Percentiles rank a stretch among this genome's conserved stretches.
Conservation (phyloP, 1,284 basidiomycete genomes). For the Volvariella surrecta region DNA sequence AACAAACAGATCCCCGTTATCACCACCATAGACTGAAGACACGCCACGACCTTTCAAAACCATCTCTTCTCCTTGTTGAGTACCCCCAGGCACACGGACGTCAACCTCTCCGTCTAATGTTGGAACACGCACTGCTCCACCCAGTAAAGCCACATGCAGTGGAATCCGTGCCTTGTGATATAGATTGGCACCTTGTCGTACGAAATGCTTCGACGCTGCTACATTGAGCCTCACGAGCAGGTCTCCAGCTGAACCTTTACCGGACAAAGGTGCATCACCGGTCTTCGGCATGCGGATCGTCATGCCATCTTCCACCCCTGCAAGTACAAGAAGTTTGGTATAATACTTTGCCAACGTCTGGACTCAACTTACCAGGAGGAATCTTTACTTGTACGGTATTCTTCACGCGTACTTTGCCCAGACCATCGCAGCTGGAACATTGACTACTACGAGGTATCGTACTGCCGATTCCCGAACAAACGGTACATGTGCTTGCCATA, state of each 20-base stretch:
- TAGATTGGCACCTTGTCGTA: constrained; percentile 87
- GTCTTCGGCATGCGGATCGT: constrained; percentile 76
- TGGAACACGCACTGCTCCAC: constrained; percentile 88
- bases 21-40: constrained; percentile 54
- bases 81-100: constrained; percentile 87
- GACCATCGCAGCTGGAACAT: constrained; percentile 79
- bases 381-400: constrained; percentile 82
- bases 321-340: constrained; percentile 6
- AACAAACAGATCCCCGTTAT: constrained; percentile 87
- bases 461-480: constrained; percentile 81
- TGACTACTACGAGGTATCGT: constrained; percentile 73
- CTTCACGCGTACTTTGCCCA: constrained; percentile 81
- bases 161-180: constrained; percentile 91
- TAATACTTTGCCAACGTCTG: background rate
- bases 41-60: constrained; percentile 89
- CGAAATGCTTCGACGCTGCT: constrained; percentile 76
- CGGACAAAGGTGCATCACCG: constrained; percentile 82
- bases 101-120: constrained; percentile 96
- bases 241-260: constrained; percentile 76
- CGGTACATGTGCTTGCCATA: constrained; percentile 89
- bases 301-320: constrained; percentile 97
- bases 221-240: constrained; percentile 87
- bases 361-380: constrained; percentile 61
- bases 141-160: constrained; percentile 86
- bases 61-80: constrained; percentile 97